A percentile compares a stretch with the other conserved stretches of the same genome.
These are phyloP conservation scores for Haematococcus lacustris DNA, from an alignment of 139 green algal genomes.

Conservation along the genomic window DNA sequence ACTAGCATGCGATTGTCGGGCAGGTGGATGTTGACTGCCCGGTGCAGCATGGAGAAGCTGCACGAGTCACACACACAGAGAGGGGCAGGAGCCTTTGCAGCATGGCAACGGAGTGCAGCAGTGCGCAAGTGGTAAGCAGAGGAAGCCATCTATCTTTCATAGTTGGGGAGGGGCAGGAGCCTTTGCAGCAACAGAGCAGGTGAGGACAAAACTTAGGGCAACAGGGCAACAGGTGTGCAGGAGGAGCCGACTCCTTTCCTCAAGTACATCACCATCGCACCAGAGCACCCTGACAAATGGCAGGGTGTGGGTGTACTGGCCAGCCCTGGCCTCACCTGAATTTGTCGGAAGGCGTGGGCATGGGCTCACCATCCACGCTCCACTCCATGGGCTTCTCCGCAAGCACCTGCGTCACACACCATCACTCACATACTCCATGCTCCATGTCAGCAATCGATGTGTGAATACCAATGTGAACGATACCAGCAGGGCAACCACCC, in stretches of 20 bases:
- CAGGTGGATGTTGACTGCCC: conserved; percentile 4
- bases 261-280: background rate
- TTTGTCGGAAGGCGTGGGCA: background rate
- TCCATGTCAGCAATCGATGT: background rate
- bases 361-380: conserved; percentile 6
- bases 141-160: too few species aligned
- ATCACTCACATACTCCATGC: background rate
- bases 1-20: conserved; percentile 11
- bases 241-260: background rate
- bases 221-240: background rate
- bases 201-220: background rate
- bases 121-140: too few species aligned
- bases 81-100: too few species aligned
- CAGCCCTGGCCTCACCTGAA: conserved; percentile 5
- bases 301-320: too few species aligned
- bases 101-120: too few species aligned
- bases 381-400: conserved; percentile 1
- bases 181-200: too few species aligned
- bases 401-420: background rate
- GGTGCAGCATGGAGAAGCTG: conserved; percentile 12
- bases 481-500: too few species aligned
- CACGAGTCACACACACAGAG: too few species aligned
- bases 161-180: too few species aligned
- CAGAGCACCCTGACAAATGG: too few species aligned
- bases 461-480: too few species aligned